A percentile compares a stretch with the other conserved stretches of the same genome.
phyloP scores from a whole-genome alignment of 2,329 filamentous ascomycete genomes.

The Pleurostoma richardsiae region DNA sequence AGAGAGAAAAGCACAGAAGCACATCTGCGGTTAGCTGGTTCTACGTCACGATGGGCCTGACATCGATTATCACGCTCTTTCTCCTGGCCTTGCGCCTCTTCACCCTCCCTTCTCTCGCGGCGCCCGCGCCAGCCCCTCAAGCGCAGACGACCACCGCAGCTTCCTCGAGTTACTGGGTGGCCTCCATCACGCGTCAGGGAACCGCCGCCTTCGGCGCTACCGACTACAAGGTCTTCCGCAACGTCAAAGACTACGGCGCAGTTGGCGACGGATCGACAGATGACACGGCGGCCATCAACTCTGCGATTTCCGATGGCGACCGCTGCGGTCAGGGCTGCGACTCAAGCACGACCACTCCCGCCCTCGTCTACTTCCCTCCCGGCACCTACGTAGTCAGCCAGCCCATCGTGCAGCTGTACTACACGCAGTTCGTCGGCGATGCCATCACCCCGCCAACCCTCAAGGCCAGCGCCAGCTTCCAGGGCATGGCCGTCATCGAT shows the following conservation, averaged over 20 bases:
- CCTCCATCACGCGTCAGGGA: slow-evolving; percentile 64
- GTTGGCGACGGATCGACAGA: slow-evolving; percentile 66
- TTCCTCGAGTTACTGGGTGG: slow-evolving; percentile 64
- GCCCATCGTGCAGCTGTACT: slow-evolving; percentile 83
- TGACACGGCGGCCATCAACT: slow-evolving; percentile 85
- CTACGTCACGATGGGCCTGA: slow-evolving; percentile 37
- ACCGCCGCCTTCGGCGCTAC: slow-evolving; percentile 54
- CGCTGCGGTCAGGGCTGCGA: slow-evolving; percentile 81
- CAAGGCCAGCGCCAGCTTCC: slow-evolving; percentile 67
- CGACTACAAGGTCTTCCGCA: slow-evolving; percentile 69
- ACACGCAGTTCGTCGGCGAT: slow-evolving; percentile 89
- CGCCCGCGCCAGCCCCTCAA: slow-evolving; percentile 24
- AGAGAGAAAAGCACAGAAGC: background rate
- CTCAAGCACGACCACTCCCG: slow-evolving; percentile 77
- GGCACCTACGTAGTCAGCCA: slow-evolving; percentile 79
- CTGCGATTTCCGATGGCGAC: slow-evolving; percentile 68
- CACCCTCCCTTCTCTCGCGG: slow-evolving; percentile 24
- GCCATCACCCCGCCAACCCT: slow-evolving; percentile 65
- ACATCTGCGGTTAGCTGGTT: slow-evolving; percentile 22
- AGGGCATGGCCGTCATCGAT: slow-evolving; percentile 85
- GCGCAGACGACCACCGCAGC: slow-evolving; percentile 10
- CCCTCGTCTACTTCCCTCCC: slow-evolving; percentile 85
- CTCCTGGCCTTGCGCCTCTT: slow-evolving; percentile 38
- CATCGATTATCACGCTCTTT: slow-evolving; percentile 32
- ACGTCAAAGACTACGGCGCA: slow-evolving; percentile 72